Conservation (phyloP, 2,329 filamentous ascomycete genomes). For the Beauveria rudraprayagi region DNA sequence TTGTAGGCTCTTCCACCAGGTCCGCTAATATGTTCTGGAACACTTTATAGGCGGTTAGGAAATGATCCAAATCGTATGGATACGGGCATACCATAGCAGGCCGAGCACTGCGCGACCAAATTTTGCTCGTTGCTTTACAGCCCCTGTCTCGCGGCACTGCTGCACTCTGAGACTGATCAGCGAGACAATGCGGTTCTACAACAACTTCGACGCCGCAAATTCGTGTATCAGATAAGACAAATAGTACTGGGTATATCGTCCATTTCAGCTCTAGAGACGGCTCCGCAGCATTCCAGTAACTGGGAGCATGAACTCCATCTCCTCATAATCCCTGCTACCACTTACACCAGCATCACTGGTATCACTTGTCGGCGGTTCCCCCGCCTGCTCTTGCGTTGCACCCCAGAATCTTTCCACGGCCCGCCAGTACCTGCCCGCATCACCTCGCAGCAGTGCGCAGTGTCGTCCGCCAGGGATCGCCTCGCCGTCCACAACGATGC, state of each 20-base stretch:
- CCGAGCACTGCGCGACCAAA: no score
- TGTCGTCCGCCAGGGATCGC: conserved; percentile 1
- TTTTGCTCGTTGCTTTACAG: no score
- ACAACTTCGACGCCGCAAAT: no score
- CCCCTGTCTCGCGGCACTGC: no score
- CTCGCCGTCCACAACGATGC: neutral
- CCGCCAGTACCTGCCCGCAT: conserved; percentile 7
- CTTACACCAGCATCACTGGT: neutral
- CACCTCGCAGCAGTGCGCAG: conserved; percentile 1
- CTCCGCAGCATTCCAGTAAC: neutral
- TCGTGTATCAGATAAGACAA: no score
- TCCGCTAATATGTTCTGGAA: neutral
- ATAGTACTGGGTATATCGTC: no score
- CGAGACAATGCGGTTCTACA: no score
- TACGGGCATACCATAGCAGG: no score
- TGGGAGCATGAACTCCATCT: neutral
- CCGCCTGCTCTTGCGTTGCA: neutral
- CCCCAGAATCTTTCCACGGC: conserved; percentile 3
- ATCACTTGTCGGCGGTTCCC: neutral
- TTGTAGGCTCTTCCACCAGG: neutral
- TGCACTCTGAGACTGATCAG: no score
- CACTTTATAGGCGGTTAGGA: neutral
- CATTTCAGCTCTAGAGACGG: neutral
- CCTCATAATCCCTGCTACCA: neutral
- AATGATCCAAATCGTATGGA: no score